Conservation (phyloP, 805 yeast genomes). For the Candida insectalens region DNA sequence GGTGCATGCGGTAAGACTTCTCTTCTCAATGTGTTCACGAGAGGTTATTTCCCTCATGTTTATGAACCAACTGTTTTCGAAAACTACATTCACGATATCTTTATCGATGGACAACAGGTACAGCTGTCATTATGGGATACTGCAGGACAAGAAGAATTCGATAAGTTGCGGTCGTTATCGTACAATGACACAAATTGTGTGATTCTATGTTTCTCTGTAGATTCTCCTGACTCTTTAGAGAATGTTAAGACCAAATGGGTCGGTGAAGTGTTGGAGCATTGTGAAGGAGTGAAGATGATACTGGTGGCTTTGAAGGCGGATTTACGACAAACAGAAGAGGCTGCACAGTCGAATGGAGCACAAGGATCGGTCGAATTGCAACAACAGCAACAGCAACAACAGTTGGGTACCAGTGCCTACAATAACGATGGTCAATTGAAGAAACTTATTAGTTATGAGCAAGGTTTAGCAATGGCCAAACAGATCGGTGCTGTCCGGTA, state of each 20-base stretch:
- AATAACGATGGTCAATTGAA: constrained; percentile 24
- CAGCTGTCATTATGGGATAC: constrained; percentile 96
- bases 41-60: constrained; percentile 97
- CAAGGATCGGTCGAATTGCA: constrained; percentile 8
- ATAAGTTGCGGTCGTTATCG: constrained; percentile 81
- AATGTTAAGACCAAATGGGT: constrained; percentile 96
- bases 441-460: constrained; percentile 75
- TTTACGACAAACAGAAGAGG: constrained; percentile 55
- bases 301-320: constrained; percentile 94
- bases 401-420: constrained; percentile 13
- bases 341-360: constrained; percentile 19
- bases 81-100: constrained; percentile 93
- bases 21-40: constrained; percentile 84
- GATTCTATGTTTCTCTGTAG: constrained; percentile 92
- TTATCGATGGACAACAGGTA: constrained; percentile 87
- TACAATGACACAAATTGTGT: constrained; percentile 95
- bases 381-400: background rate
- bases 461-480: constrained; percentile 88
- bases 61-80: constrained; percentile 98
- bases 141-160: constrained; percentile 98
- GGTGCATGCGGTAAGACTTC: constrained; percentile 99
- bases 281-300: constrained; percentile 91
- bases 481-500: constrained; percentile 90
- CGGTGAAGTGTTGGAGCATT: constrained; percentile 92
- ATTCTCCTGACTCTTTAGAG: constrained; percentile 87